A percentile compares a stretch with the other conserved stretches of the same genome.
phyloP scores from a whole-genome alignment of 2,329 filamentous ascomycete genomes.

The Emmonsiellopsis sp. region DNA sequence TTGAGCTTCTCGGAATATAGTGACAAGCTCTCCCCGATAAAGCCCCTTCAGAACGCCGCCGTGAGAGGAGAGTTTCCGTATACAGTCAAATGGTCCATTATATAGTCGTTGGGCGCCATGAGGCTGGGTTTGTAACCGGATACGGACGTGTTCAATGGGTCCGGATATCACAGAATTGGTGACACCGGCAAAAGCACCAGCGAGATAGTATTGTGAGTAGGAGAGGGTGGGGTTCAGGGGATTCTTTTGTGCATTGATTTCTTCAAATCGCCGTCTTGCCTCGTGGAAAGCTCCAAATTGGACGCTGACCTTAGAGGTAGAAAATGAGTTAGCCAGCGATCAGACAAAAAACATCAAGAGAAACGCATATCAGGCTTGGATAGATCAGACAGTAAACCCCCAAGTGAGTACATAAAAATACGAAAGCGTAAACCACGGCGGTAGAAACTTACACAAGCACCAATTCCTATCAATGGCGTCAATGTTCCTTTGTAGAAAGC shows the following conservation, averaged over 20 bases:
- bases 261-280: conserved; percentile 77
- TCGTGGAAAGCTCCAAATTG: conserved; percentile 97
- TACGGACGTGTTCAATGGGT: conserved; percentile 94
- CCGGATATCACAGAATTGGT: conserved; percentile 81
- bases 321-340: too few species aligned
- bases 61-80: conserved; percentile 66
- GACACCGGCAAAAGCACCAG: conserved; percentile 86
- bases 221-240: conserved; percentile 45
- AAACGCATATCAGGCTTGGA: too few species aligned
- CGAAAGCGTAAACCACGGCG: background rate
- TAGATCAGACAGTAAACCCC: background rate
- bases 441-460: conserved; percentile 65
- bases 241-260: conserved; percentile 51
- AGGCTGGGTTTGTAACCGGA: conserved; percentile 90
- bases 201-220: conserved; percentile 79
- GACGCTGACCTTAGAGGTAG: conserved; percentile 55
- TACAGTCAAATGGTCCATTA: conserved; percentile 77
- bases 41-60: conserved; percentile 64
- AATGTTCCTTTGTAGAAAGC: conserved; percentile 99
- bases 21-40: conserved; percentile 82
- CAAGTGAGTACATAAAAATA: background rate
- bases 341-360: too few species aligned
- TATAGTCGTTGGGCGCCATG: conserved; percentile 76
- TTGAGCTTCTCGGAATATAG: conserved; percentile 77
- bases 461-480: conserved; percentile 89